These are phyloP conservation scores for carrot (Daucus carota) DNA, from an alignment of 129 eudicot species.

Conservation along the genomic window DNA sequence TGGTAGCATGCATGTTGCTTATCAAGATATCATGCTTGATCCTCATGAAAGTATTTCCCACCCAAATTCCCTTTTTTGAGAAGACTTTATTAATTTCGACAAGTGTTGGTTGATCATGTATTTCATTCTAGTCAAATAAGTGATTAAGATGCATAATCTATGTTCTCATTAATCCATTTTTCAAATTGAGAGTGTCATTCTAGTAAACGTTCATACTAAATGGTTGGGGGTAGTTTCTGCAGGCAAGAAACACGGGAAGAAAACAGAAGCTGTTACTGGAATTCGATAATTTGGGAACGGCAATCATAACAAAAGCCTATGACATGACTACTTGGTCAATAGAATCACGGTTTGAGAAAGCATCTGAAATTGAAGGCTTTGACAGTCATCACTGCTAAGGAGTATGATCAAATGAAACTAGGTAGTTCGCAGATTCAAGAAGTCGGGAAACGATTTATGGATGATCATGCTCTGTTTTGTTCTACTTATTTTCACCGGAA, in stretches of 20 bases:
- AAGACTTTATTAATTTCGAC: not conserved
- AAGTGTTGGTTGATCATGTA: not conserved
- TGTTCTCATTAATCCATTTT: not conserved
- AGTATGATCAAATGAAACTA: constrained; percentile 8
- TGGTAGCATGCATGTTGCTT: not conserved
- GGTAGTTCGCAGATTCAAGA: not conserved
- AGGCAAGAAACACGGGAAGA: constrained; percentile 25
- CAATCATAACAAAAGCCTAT: not conserved
- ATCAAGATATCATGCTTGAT: not conserved
- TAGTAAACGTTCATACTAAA: not conserved
- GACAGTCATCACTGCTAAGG: not conserved
- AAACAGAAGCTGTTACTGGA: not conserved
- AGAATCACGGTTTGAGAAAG: not conserved
- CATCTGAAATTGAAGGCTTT: not conserved
- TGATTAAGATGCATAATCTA: not conserved
- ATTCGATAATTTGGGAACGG: not conserved
- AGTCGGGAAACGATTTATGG: not conserved
- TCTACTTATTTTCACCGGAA: not conserved
- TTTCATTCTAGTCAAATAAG: not conserved
- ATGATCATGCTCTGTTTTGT: not conserved
- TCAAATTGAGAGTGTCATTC: not conserved
- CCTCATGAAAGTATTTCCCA: not conserved
- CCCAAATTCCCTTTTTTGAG: not conserved
- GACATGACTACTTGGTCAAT: not conserved
- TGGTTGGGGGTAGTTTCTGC: too few relatives aligned